A percentile compares a stretch with the other conserved stretches of the same genome.
phyloP scores from a whole-genome alignment of 1,139 yeast species.

The Scheffersomyces stambukii region DNA sequence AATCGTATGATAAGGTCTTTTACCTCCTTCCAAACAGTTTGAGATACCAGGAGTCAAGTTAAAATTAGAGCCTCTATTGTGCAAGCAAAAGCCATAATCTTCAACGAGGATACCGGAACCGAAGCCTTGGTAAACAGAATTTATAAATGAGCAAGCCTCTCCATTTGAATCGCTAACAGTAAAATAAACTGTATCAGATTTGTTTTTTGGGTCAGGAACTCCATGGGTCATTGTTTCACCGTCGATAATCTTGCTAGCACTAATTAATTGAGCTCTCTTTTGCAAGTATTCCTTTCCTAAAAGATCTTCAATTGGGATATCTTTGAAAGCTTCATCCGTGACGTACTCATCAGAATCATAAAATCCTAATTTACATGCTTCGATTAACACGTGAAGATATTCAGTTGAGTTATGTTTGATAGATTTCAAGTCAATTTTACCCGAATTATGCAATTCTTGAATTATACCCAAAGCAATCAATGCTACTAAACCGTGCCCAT shows the following conservation, averaged over 20 bases:
- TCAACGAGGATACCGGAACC: slow-evolving; percentile 72
- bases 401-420: slow-evolving; percentile 67
- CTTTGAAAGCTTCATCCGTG: slow-evolving; percentile 51
- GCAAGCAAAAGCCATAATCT: slow-evolving; percentile 66
- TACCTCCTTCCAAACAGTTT: slow-evolving; percentile 64
- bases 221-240: slow-evolving; percentile 46
- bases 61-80: slow-evolving; percentile 76
- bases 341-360: slow-evolving; percentile 75
- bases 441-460: slow-evolving; percentile 47
- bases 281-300: slow-evolving; percentile 43
- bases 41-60: slow-evolving; percentile 54
- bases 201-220: slow-evolving; percentile 59
- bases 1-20: slow-evolving; percentile 80
- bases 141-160: slow-evolving; percentile 79
- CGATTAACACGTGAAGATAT: slow-evolving; percentile 66
- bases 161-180: slow-evolving; percentile 69
- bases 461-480: slow-evolving; percentile 65
- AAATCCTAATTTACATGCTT: slow-evolving; percentile 68
- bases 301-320: slow-evolving; percentile 32
- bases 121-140: slow-evolving; percentile 67
- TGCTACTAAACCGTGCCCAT: slow-evolving; percentile 76
- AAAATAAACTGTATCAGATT: slow-evolving; percentile 76
- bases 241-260: slow-evolving; percentile 33
- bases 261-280: slow-evolving; percentile 47
- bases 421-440: slow-evolving; percentile 39